A percentile compares a stretch with the other conserved stretches of the same genome.
phyloP scores from a whole-genome alignment of 208 protist genomes.

The Leishmania mexicana region DNA sequence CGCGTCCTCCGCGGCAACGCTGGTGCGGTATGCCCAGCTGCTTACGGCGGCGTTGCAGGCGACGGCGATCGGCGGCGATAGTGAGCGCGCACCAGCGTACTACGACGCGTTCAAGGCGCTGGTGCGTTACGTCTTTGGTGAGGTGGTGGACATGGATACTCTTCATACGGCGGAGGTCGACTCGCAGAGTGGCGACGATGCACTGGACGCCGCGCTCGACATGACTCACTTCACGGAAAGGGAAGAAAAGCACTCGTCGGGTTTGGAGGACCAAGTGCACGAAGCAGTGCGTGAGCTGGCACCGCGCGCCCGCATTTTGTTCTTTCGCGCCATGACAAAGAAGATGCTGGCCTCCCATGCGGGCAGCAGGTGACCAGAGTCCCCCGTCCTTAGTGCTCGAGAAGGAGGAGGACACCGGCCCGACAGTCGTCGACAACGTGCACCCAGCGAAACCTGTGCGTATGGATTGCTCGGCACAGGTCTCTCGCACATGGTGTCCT shows the following conservation, averaged over 20 bases:
- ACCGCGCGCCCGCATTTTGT: slow-evolving; percentile 53
- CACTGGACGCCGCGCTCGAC: slow-evolving; percentile 5
- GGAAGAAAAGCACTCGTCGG: neutral
- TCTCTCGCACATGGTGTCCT: neutral
- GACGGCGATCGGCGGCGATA: slow-evolving; percentile 64
- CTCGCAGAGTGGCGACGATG: neutral
- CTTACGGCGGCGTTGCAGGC: slow-evolving; percentile 64
- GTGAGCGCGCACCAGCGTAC: slow-evolving; percentile 42
- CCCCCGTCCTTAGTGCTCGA: no score
- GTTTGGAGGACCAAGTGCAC: neutral
- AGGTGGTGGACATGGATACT: neutral
- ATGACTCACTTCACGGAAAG: neutral
- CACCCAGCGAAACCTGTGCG: neutral
- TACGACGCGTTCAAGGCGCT: slow-evolving; percentile 65
- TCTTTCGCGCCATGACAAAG: slow-evolving; percentile 84
- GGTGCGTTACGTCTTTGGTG: slow-evolving; percentile 1
- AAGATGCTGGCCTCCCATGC: slow-evolving; percentile 32
- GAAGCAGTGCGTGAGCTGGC: slow-evolving; percentile 32
- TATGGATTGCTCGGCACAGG: neutral
- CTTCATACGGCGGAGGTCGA: neutral
- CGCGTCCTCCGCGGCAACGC: neutral
- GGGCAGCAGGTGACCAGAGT: neutral
- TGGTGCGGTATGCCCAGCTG: slow-evolving; percentile 29
- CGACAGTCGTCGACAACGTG: neutral
- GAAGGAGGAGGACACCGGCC: neutral